These are phyloP conservation scores for Alternaria tenuissima DNA, from an alignment of 2,329 filamentous ascomycete genomes.

Conservation along the genomic window DNA sequence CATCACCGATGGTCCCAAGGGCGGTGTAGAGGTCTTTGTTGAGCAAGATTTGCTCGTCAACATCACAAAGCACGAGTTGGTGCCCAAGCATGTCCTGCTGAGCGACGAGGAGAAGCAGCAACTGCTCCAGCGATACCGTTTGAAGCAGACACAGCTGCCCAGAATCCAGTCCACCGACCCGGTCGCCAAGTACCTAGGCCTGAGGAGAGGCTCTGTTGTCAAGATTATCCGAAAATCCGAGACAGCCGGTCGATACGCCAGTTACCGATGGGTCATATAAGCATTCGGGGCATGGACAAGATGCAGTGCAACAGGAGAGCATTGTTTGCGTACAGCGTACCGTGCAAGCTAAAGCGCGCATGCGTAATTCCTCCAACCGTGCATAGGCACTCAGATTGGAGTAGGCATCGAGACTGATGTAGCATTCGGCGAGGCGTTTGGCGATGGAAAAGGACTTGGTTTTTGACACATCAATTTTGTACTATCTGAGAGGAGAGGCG, in stretches of 20 bases:
- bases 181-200: slow-evolving; percentile 87
- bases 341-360: background rate
- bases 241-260: slow-evolving; percentile 95
- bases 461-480: slow-evolving; percentile 16
- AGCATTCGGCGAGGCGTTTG: slow-evolving; percentile 44
- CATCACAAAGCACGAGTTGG: slow-evolving; percentile 96
- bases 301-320: background rate
- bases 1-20: slow-evolving; percentile 68
- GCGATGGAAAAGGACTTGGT: slow-evolving; percentile 28
- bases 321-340: background rate
- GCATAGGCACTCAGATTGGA: background rate
- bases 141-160: slow-evolving; percentile 97
- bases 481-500: background rate
- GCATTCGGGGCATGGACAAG: background rate
- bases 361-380: slow-evolving; percentile 1
- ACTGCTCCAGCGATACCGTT: slow-evolving; percentile 84
- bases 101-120: slow-evolving; percentile 89
- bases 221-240: slow-evolving; percentile 98
- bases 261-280: slow-evolving; percentile 76
- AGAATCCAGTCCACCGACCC: slow-evolving; percentile 91
- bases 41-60: slow-evolving; percentile 97
- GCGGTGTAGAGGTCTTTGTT: slow-evolving; percentile 91
- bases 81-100: slow-evolving; percentile 90
- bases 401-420: slow-evolving; percentile 12
- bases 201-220: slow-evolving; percentile 91